A percentile compares a stretch with the other conserved stretches of the same genome.
Conservation (phyloP, 352 stramenopile species). For the Thalassiosira hispida region DNA sequence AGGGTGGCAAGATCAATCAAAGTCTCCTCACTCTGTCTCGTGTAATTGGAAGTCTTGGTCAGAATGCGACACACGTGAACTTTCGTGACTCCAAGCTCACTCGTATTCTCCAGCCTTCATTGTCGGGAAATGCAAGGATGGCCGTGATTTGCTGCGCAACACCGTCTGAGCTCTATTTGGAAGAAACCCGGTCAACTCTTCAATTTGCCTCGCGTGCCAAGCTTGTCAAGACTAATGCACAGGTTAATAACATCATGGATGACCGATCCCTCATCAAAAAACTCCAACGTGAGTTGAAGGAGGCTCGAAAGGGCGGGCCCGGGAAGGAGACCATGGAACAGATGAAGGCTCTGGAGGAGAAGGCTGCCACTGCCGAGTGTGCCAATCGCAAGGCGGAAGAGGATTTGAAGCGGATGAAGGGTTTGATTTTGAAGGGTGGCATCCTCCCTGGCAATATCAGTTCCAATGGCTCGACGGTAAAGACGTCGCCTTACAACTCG, state of each 20-base stretch:
- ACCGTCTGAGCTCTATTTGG: slow-evolving; percentile 91
- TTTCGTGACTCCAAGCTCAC: slow-evolving; percentile 99
- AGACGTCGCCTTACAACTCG: slow-evolving; percentile 28
- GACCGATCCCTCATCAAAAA: slow-evolving; percentile 84
- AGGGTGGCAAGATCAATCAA: slow-evolving; percentile 97
- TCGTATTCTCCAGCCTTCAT: slow-evolving; percentile 94
- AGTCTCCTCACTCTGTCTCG: slow-evolving; percentile 94
- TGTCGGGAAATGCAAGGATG: slow-evolving; percentile 95
- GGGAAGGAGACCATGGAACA: slow-evolving; percentile 55
- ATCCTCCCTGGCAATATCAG: slow-evolving; percentile 35
- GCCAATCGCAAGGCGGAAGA: slow-evolving; percentile 67
- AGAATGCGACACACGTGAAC: slow-evolving; percentile 89
- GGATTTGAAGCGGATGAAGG: slow-evolving; percentile 78
- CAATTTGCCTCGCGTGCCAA: slow-evolving; percentile 95
- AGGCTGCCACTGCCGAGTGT: slow-evolving; percentile 65
- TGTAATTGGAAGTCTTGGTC: slow-evolving; percentile 89
- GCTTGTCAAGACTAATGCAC: slow-evolving; percentile 90
- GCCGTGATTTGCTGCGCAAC: slow-evolving; percentile 96
- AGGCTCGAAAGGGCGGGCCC: slow-evolving; percentile 56
- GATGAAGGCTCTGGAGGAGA: slow-evolving; percentile 71
- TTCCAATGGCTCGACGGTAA: slow-evolving; percentile 12
- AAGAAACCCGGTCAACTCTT: slow-evolving; percentile 94
- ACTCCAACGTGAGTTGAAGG: slow-evolving; percentile 81
- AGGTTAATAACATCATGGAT: slow-evolving; percentile 90
- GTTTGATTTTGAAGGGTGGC: slow-evolving; percentile 79